Evolutionary conservation across 192 early-diverging fungal species (phyloP).

Genomic region (Dispira parvispora): DNA sequence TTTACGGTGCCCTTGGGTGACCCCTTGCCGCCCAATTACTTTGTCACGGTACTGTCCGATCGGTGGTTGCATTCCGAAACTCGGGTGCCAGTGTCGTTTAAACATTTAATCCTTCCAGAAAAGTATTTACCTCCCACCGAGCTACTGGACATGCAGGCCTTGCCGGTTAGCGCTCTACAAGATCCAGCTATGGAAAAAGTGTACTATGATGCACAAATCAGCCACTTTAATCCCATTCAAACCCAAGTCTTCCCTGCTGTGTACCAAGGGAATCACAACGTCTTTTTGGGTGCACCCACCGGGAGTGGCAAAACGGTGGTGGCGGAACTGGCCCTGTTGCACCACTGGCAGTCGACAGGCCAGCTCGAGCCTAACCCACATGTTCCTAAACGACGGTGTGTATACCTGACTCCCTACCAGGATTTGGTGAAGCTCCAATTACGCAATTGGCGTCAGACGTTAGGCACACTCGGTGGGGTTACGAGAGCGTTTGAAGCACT

Average conservation of each 20-base stretch:
- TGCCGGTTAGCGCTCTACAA: conserved; percentile 60
- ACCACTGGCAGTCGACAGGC: conserved; percentile 47
- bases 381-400: conserved; percentile 34
- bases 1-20: conserved; percentile 88
- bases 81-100: conserved; percentile 81
- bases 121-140: conserved; percentile 90
- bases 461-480: conserved; percentile 64
- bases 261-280: conserved; percentile 76
- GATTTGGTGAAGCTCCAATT: conserved; percentile 61
- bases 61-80: conserved; percentile 91
- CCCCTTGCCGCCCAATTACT: conserved; percentile 92
- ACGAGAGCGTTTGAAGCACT: conserved; percentile 66
- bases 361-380: conserved; percentile 16
- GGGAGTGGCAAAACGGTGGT: conserved; percentile 91
- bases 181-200: conserved; percentile 56
- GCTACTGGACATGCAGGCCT: conserved; percentile 82
- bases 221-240: conserved; percentile 86
- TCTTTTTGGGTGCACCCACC: conserved; percentile 80
- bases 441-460: conserved; percentile 67
- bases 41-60: conserved; percentile 82
- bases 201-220: conserved; percentile 32
- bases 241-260: conserved; percentile 87
- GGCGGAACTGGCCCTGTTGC: conserved; percentile 88
- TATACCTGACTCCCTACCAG: conserved; percentile 86
- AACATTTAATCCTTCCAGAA: conserved; percentile 79